Conservation (phyloP, 345 rosid species). For the Balakata baccata region DNA sequence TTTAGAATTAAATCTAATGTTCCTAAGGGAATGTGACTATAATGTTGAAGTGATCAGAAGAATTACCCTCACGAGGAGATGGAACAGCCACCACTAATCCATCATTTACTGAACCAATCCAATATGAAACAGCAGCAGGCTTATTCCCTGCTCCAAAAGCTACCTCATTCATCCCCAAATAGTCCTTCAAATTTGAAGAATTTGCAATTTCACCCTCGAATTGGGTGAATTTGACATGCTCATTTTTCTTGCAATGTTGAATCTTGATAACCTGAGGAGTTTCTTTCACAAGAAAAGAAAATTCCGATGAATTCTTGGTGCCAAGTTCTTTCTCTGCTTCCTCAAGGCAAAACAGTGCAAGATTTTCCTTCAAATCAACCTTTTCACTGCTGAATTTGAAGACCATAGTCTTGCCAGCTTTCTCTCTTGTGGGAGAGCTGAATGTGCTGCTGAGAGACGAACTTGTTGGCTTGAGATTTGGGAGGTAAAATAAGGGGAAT, state of each 20-base stretch:
- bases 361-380: conserved; percentile 2
- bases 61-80: conserved; percentile 5
- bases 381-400: conserved; percentile 21
- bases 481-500: conserved; percentile 55
- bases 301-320: conserved; percentile 17
- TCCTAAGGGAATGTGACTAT: conserved; percentile 38
- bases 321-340: conserved; percentile 32
- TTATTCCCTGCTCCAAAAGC: conserved; percentile 38
- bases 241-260: conserved; percentile 29
- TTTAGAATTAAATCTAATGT: neutral
- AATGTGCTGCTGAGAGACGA: neutral
- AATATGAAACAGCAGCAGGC: conserved; percentile 38
- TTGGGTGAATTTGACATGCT: conserved; percentile 4
- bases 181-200: conserved; percentile 33
- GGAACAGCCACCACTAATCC: conserved; percentile 48
- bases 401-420: conserved; percentile 28
- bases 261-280: conserved; percentile 31
- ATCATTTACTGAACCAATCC: conserved; percentile 42
- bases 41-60: conserved; percentile 14
- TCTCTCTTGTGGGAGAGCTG: conserved; percentile 35
- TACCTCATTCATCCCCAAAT: conserved; percentile 31
- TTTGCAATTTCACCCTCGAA: neutral
- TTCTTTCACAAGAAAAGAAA: conserved; percentile 46
- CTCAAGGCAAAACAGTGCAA: conserved; percentile 35
- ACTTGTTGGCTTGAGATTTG: conserved; percentile 28